phyloP scores from a whole-genome alignment of 2,329 filamentous ascomycete genomes.

The Xylariaceae sp. region DNA sequence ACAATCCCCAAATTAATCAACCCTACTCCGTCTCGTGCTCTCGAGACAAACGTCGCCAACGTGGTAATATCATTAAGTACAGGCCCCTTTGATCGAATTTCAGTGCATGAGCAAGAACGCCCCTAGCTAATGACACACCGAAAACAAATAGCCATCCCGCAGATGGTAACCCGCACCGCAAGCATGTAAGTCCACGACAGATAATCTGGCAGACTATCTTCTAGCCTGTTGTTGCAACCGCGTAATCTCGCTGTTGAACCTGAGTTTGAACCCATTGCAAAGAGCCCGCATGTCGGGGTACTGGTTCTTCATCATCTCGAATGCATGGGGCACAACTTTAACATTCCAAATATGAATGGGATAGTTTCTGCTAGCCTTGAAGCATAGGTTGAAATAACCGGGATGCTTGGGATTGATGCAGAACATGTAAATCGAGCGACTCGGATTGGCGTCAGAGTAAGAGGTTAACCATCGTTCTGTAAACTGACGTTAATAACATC shows the following conservation, averaged over 20 bases:
- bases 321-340: slow-evolving; percentile 87
- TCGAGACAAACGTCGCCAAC: not conserved
- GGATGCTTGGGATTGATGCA: slow-evolving; percentile 89
- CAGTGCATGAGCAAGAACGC: not conserved
- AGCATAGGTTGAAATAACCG: slow-evolving; percentile 92
- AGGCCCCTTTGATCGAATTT: not conserved
- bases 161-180: not conserved
- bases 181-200: not conserved
- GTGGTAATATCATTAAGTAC: slow-evolving; percentile 5
- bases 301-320: slow-evolving; percentile 78
- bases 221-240: slow-evolving; percentile 47
- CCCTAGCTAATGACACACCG: not conserved
- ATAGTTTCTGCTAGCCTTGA: slow-evolving; percentile 79
- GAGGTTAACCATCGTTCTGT: slow-evolving; percentile 91
- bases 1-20: not conserved
- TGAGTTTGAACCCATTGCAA: slow-evolving; percentile 94
- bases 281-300: slow-evolving; percentile 94
- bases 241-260: slow-evolving; percentile 61
- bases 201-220: slow-evolving; percentile 13
- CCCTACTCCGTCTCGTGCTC: not conserved
- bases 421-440: slow-evolving; percentile 89
- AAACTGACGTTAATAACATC: slow-evolving; percentile 20
- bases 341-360: slow-evolving; percentile 74
- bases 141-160: not conserved
- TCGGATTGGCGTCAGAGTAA: slow-evolving; percentile 94